Percentiles rank a stretch among this genome's conserved stretches.
Conservation (phyloP, 2,329 filamentous ascomycete genomes). For the Cordyceps pruinosa region DNA sequence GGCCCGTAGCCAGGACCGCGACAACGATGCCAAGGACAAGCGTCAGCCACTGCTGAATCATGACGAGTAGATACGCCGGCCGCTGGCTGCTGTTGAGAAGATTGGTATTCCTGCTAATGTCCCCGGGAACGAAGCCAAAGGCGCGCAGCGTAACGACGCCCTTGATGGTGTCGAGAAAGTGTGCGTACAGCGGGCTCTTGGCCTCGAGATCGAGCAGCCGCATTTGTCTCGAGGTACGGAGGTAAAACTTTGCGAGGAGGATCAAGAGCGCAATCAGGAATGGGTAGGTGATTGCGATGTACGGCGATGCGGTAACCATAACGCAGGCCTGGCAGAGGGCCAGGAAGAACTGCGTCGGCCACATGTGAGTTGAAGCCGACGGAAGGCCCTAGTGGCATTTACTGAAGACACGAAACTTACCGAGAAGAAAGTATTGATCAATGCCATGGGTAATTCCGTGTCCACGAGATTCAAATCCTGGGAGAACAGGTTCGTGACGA, state of each 20-base stretch:
- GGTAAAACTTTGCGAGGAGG: conserved; percentile 46
- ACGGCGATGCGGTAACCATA: conserved; percentile 36
- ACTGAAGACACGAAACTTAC: background rate
- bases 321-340: conserved; percentile 39
- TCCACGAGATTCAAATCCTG: conserved; percentile 39
- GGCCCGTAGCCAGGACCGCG: conserved; percentile 36
- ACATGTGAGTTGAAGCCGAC: background rate
- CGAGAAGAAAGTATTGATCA: conserved; percentile 24
- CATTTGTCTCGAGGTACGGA: conserved; percentile 53
- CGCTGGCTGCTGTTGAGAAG: conserved; percentile 47
- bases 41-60: conserved; percentile 50
- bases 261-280: conserved; percentile 36
- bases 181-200: conserved; percentile 48
- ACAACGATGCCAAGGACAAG: conserved; percentile 44
- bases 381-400: background rate
- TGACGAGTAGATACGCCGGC: conserved; percentile 48
- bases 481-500: conserved; percentile 37
- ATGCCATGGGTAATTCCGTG: conserved; percentile 27
- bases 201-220: conserved; percentile 55
- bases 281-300: conserved; percentile 43
- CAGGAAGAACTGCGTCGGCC: conserved; percentile 14
- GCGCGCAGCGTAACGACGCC: conserved; percentile 49
- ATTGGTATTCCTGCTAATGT: conserved; percentile 35
- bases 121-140: conserved; percentile 43
- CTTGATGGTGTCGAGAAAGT: conserved; percentile 48